Conservation (phyloP, 148 eudicot species). For the Amaranthus cruentus region DNA sequence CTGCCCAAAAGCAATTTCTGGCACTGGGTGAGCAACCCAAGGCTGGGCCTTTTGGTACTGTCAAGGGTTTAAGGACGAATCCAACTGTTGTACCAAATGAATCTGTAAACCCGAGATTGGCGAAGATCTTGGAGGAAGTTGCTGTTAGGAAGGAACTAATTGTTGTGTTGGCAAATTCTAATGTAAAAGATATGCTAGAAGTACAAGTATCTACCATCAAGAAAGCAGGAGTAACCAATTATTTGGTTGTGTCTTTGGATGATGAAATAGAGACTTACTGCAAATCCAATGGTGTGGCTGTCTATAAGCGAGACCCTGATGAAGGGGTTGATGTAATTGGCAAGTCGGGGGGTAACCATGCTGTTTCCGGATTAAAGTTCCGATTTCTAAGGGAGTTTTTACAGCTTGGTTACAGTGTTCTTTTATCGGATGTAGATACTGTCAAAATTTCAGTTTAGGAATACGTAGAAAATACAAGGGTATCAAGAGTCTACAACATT, state of each 20-base stretch:
- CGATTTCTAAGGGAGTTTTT: conserved; percentile 81
- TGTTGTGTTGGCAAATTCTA: conserved; percentile 74
- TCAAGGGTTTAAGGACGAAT: conserved; percentile 76
- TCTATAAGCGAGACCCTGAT: conserved; percentile 79
- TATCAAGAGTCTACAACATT: no score
- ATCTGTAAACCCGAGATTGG: conserved; percentile 71
- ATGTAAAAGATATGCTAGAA: conserved; percentile 72
- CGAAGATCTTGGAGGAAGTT: conserved; percentile 52
- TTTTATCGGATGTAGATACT: conserved; percentile 89
- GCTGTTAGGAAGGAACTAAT: conserved; percentile 70
- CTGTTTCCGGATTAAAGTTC: conserved; percentile 81
- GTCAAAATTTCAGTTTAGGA: no score
- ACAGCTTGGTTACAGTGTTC: conserved; percentile 85
- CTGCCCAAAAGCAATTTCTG: conserved; percentile 53
- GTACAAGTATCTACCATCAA: conserved; percentile 59
- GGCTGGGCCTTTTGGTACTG: conserved; percentile 86
- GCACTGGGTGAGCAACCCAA: conserved; percentile 57
- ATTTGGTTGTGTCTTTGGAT: conserved; percentile 78
- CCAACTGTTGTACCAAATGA: conserved; percentile 80
- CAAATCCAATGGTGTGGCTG: conserved; percentile 54
- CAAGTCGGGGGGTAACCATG: conserved; percentile 68
- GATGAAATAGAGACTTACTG: conserved; percentile 56
- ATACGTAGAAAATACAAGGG: no score
- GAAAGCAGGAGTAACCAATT: conserved; percentile 64
- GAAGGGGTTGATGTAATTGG: conserved; percentile 60